Base-by-base conservation (phyloP, 75 land plant genomes). In the Cryptomeria japonica region DNA sequence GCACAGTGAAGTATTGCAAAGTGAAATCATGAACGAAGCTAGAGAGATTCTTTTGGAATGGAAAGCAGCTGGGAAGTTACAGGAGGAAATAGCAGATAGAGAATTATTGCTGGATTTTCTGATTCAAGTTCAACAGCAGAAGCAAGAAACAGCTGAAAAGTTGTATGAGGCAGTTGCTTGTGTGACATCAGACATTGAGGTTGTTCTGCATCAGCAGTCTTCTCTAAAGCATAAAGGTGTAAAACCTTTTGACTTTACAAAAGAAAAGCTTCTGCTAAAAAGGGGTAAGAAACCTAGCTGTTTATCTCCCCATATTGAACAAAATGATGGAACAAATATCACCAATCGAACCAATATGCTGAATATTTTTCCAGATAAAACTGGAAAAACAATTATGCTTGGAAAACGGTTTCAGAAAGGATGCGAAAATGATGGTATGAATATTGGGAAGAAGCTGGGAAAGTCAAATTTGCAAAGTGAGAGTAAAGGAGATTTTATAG, bases 1-100 rank as follows among this genome's bases (percentile, higher is more conserved):
- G 77, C 77, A 75, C 77, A 87, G 88, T 31, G 88, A 87, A 55
- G 79, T 87, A 32, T 47, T 87, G 18, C 88, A 84, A 55, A 76
- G 88, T 84, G 88, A 87, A 36, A 47, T 87, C 13, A 13, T 87
- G 42, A 53, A 39, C 34, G 88, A 87, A 84, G 87, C 87, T 37
- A 39, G 87, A 34, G 88, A 85, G 15, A 19, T 37, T 84, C 58
- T 84, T 16, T 38, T 47, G 6, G 88, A 87, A 87, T 31, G 88
- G 31, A 34, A 87, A 44, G 88, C 88, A 47, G 87, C 88, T 19
- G 56, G 32, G 16, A 79, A 87, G 32, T 42, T 87, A 46, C 25
- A 87, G 56, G 87, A 87, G 38, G 44, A 84, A 55, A 44, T 76
- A 84, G 88, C 87, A 31, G 88, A 84, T 47, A 46, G 18, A 14